Base-by-base conservation (phyloP, 139 green algal species). In the Gonium pectorale region DNA sequence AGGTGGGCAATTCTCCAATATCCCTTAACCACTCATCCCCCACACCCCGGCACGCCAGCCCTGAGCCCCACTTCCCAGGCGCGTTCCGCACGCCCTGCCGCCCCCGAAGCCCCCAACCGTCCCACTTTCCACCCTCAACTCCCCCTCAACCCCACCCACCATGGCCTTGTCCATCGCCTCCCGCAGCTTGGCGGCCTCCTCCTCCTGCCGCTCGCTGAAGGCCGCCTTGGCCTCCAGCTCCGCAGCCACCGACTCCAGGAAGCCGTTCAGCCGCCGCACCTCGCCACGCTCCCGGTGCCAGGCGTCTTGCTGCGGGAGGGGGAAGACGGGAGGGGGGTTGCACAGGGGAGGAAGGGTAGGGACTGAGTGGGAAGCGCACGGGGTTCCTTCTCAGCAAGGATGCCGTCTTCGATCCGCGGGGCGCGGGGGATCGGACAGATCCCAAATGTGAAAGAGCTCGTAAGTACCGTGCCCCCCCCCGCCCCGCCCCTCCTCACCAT, bases 171-270 rank as follows among this genome's bases (percentile, higher is more conserved):
- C 75, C n/a, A 83, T 29, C 37, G 87, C 75, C 49, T 83, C 67
- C 60, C 80, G 38, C 75, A 90, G 35, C 26, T 71, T 70, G 46
- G n/a, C 67, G 5, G 27, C n/a, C 81, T 86, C 75, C 31, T 66
- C 31, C 44, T 51, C 37, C 87, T 88, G 67, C 13, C 60, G 75
- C 29, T 86, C 78, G 33, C 35, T 67, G 51, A 67, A 67, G 5
- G 70, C 87, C 81, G 73, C 41, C 75, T 86, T 86, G 56, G 75
- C 81, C 64, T 83, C 60, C 60, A 90, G 46, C 35, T 90, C 87
- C 4, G 67, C 56, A 2, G 87, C 81, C 56, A 90, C 86, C 29
- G 63, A 6, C 87, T 90, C 87, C 56, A 90, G 75, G 75, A 81
- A 90, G 24, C 38, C 64, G 31, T 82, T 72, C 68, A 90, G 79